Percentiles rank a stretch among this genome's conserved stretches.
Evolutionary conservation across 2,329 filamentous ascomycete genomes (phyloP).

Genomic region (Celoporthe dispersa): DNA sequence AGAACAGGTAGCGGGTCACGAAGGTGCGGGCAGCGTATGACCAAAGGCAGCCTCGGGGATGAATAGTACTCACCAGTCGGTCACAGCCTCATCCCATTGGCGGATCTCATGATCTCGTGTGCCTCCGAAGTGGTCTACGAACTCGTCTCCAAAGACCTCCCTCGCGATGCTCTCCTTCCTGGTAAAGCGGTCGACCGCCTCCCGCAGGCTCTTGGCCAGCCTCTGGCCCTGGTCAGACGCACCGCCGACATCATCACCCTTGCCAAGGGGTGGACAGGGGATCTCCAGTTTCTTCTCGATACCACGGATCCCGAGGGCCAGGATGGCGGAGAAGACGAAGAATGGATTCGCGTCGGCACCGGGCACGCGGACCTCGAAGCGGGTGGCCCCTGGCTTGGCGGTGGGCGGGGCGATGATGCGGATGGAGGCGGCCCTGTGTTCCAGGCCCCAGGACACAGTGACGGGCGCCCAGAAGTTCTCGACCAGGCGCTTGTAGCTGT

Average conservation of each 20-base stretch:
- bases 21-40: neutral
- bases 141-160: conserved; percentile 90
- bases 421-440: conserved; percentile 91
- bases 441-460: conserved; percentile 94
- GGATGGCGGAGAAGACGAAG: conserved; percentile 82
- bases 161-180: conserved; percentile 82
- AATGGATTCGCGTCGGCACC: conserved; percentile 94
- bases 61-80: conserved; percentile 77
- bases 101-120: conserved; percentile 90
- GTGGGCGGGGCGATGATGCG: conserved; percentile 89
- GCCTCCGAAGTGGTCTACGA: conserved; percentile 94
- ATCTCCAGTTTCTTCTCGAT: conserved; percentile 91
- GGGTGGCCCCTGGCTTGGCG: conserved; percentile 79
- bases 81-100: conserved; percentile 94
- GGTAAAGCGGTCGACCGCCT: conserved; percentile 81
- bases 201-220: conserved; percentile 82
- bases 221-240: conserved; percentile 72
- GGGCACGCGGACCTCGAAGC: conserved; percentile 90
- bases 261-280: conserved; percentile 78
- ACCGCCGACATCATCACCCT: conserved; percentile 81
- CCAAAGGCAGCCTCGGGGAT: neutral
- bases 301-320: conserved; percentile 88
- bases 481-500: conserved; percentile 96
- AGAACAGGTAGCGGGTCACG: neutral
- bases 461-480: conserved; percentile 99